Conservation (phyloP, 2,329 filamentous ascomycete genomes). For the Scedosporium boydii region DNA sequence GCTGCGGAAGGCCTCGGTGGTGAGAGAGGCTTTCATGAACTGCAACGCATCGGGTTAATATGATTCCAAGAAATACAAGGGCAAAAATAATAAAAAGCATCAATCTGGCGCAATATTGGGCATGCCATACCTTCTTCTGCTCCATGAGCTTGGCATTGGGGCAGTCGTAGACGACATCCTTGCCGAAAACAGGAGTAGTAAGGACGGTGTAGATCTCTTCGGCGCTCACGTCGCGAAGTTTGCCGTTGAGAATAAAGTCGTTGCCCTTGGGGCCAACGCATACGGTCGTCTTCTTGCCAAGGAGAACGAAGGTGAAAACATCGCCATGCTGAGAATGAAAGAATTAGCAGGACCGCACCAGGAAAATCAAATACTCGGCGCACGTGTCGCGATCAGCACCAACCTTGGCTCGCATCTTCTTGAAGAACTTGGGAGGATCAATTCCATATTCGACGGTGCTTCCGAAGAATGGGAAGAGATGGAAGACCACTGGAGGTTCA, state of each 20-base stretch:
- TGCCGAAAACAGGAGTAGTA: constrained; percentile 64
- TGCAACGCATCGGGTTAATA: constrained; percentile 14
- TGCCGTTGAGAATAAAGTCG: constrained; percentile 86
- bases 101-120: background rate
- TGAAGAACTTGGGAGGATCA: constrained; percentile 84
- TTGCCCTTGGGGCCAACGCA: constrained; percentile 75
- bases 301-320: constrained; percentile 79
- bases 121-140: constrained; percentile 69
- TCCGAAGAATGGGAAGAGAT: constrained; percentile 74
- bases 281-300: constrained; percentile 84
- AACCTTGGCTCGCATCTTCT: constrained; percentile 66
- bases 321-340: constrained; percentile 59
- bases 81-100: background rate
- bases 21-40: constrained; percentile 78
- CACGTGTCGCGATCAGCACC: constrained; percentile 10
- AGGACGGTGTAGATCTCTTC: constrained; percentile 84
- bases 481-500: constrained; percentile 72
- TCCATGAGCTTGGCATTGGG: constrained; percentile 90
- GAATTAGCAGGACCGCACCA: background rate
- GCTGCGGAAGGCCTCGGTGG: constrained; percentile 60
- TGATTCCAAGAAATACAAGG: background rate
- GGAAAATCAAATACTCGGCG: background rate
- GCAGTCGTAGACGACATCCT: constrained; percentile 83
- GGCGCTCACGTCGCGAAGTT: constrained; percentile 79
- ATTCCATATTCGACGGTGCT: constrained; percentile 93